phyloP scores from a whole-genome alignment of 495 filamentous ascomycete genomes.

The Bombardia bombarda region DNA sequence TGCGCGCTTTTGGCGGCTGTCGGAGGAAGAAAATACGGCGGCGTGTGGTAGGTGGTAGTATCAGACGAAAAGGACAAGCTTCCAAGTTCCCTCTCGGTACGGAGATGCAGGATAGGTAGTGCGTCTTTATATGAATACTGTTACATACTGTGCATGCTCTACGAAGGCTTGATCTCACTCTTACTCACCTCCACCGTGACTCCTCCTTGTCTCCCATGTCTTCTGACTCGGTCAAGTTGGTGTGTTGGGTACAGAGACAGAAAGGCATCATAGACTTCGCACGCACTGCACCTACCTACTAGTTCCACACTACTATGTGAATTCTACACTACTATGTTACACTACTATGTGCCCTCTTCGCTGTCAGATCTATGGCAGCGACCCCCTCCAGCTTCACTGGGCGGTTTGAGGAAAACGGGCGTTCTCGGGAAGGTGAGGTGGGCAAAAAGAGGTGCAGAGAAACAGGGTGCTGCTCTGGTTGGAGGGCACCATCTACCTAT shows the following conservation, averaged over 20 bases:
- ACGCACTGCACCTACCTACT: neutral
- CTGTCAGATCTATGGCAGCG: neutral
- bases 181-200: no score
- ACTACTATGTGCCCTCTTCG: no score
- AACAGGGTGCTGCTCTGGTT: slow-evolving; percentile 3
- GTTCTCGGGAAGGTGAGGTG: slow-evolving; percentile 9
- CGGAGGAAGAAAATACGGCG: no score
- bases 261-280: neutral
- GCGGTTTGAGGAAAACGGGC: slow-evolving; percentile 8
- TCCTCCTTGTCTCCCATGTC: no score
- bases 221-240: slow-evolving; percentile 19
- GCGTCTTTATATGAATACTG: no score
- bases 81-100: neutral
- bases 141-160: no score
- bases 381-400: slow-evolving; percentile 19
- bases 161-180: no score
- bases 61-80: neutral
- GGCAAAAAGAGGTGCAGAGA: neutral
- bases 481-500: slow-evolving; percentile 8
- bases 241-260: slow-evolving; percentile 13
- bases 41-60: no score
- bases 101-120: no score
- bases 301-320: no score
- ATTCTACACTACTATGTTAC: no score
- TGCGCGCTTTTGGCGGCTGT: no score